These are phyloP conservation scores for Achaetomium macrosporum DNA, from an alignment of 2,329 filamentous ascomycete species.

Conservation along the genomic window DNA sequence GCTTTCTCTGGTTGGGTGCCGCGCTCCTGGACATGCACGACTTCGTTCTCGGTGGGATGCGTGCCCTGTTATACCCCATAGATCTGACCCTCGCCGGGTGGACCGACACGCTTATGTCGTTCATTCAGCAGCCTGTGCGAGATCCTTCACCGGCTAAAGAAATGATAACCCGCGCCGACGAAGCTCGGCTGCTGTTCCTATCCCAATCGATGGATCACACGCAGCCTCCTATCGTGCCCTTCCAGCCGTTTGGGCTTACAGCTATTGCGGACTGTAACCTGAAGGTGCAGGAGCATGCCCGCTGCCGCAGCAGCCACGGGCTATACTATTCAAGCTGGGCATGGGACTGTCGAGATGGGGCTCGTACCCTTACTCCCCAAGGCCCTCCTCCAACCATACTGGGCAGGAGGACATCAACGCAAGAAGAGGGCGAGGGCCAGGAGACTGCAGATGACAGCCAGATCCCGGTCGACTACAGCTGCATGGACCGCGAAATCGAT, in stretches of 20 bases:
- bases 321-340: not conserved
- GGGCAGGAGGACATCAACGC: not conserved
- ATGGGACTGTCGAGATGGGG: not conserved
- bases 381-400: not conserved
- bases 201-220: not conserved
- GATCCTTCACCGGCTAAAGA: not conserved
- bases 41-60: slow-evolving; percentile 3
- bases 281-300: not conserved
- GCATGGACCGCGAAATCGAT: not conserved
- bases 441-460: not conserved
- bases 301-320: not conserved
- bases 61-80: slow-evolving; percentile 3
- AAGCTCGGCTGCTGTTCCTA: not conserved
- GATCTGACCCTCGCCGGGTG: slow-evolving; percentile 3
- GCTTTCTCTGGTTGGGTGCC: slow-evolving; percentile 12
- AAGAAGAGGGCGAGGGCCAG: not conserved
- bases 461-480: not conserved
- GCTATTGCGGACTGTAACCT: not conserved
- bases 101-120: slow-evolving; percentile 5
- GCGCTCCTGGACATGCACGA: slow-evolving; percentile 2
- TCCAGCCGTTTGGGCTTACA: not conserved
- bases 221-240: not conserved
- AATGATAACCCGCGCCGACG: not conserved
- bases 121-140: not conserved
- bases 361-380: not conserved